Conservation (phyloP, 176 grass and related monocot genomes). For the Carex cristatella region DNA sequence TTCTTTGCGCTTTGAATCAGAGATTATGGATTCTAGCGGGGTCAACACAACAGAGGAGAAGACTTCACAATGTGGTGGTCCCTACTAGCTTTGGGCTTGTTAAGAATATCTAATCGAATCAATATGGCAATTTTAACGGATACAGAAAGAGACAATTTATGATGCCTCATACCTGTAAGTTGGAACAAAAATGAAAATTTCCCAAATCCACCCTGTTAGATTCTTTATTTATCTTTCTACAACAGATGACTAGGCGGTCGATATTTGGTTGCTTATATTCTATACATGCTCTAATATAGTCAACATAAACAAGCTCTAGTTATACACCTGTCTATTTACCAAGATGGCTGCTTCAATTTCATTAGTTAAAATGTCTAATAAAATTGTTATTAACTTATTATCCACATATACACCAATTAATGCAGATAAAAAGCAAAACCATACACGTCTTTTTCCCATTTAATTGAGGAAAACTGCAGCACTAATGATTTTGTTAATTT, state of each 20-base stretch:
- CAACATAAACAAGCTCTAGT: too few relatives aligned
- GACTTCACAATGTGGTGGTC: neutral
- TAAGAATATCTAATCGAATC: neutral
- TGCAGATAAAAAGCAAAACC: neutral
- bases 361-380: neutral
- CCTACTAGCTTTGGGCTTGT: neutral
- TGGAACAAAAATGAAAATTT: neutral
- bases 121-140: neutral
- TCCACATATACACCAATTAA: neutral
- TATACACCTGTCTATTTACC: neutral
- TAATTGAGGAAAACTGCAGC: neutral
- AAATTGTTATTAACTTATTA: neutral
- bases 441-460: neutral
- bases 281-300: neutral
- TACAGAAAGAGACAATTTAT: neutral
- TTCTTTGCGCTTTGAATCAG: too few relatives aligned
- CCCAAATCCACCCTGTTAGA: neutral
- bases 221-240: neutral
- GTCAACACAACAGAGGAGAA: neutral
- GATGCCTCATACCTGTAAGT: neutral
- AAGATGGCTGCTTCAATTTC: neutral
- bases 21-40: neutral
- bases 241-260: neutral
- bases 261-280: neutral
- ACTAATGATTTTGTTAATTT: neutral